phyloP scores from a whole-genome alignment of 345 rosid genomes.

The Trapa incisa region DNA sequence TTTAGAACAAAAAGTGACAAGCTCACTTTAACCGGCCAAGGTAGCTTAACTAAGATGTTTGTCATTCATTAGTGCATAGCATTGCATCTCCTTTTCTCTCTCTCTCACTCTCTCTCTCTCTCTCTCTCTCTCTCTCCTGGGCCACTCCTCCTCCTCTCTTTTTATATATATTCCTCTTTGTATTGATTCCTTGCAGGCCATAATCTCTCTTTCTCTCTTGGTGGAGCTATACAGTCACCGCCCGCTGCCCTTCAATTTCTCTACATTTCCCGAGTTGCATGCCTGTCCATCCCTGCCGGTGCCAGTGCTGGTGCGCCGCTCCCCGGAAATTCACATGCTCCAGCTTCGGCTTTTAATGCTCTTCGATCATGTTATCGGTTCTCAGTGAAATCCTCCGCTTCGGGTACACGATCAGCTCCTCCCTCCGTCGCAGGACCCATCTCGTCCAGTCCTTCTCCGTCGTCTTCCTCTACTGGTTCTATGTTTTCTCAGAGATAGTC shows the following conservation, averaged over 20 bases:
- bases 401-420: conserved; percentile 15
- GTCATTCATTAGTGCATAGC: too few species aligned
- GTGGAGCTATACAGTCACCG: too few species aligned
- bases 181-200: background rate
- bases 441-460: conserved; percentile 19
- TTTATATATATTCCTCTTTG: too few species aligned
- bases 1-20: too few species aligned
- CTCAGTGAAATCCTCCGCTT: conserved; percentile 18
- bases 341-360: conserved; percentile 1
- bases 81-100: too few species aligned
- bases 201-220: background rate
- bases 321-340: background rate
- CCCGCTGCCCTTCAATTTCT: too few species aligned
- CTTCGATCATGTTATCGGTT: conserved; percentile 13
- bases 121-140: too few species aligned
- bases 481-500: conserved; percentile 13
- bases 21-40: too few species aligned
- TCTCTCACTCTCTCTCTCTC: too few species aligned
- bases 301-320: too few species aligned
- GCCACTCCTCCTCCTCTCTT: too few species aligned
- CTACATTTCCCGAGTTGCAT: background rate
- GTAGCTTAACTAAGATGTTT: too few species aligned
- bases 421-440: conserved; percentile 15
- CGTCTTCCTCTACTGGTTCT: conserved; percentile 22
- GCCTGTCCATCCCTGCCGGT: background rate